Evolutionary conservation across 106 monocot genomes (phyloP), one percentile per base, ranked within the genome.

Genomic region (Dioscorea alata): DNA sequence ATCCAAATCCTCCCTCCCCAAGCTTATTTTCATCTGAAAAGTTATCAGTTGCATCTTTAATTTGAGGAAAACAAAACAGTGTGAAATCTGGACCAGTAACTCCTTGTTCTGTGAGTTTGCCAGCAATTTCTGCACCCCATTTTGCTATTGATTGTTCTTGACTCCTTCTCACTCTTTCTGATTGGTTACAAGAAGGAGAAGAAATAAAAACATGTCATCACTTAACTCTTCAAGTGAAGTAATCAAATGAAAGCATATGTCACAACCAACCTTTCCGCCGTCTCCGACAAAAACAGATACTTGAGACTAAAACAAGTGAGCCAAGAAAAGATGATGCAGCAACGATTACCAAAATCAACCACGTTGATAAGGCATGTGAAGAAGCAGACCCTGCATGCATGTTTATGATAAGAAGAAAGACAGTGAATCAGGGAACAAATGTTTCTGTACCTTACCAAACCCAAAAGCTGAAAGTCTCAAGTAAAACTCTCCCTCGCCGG

Each of bases 1-100:
- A 48, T 20, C 81, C 80, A 66, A 80, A 80, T 23, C 71, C 75
- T 66, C 75, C 80, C 32, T 53, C 53, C 15, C 71, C 80, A 3
- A 75, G 34, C 71, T 75, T 75, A 48, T 67, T 65, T 50, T 6
- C 18, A 33, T 31, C 53, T 12, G 64, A 78, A 33, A 81, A 83
- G 57, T 71, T 70, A 16, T 83, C 50, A 20, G 83, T 75, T 10
- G 74, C 83, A 53, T 16, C 61, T 12, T 7, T 18, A 49, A 81
- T 66, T 6, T 42, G 25, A 22, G 52, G 16, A 60, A 75, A 76
- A 56, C 53, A 14, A 59, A 71, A 81, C 18, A 68, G 19, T 7
- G 48, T 13, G 33, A 73, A 64, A 4, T 79, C 63, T 23, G 61
- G 20, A 69, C 69, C 64, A 21, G 21, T 33, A 15, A 50, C 50